Conservation (phyloP, 2,329 filamentous ascomycete genomes). For the Sarocladiaceae sp. region DNA sequence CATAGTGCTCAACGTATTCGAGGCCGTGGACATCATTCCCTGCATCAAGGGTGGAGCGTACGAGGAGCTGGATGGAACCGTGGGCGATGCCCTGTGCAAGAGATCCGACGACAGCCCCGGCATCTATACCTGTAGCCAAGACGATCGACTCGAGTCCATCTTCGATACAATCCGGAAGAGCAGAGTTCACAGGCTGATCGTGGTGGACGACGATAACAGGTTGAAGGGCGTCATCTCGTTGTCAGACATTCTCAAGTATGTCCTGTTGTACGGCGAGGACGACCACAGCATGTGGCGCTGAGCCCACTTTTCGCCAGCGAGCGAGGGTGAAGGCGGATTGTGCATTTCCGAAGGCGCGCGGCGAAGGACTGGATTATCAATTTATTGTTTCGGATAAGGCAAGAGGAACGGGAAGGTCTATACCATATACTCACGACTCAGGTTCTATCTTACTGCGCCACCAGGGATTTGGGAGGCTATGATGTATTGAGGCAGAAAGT, state of each 20-base stretch:
- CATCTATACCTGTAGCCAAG: constrained; percentile 91
- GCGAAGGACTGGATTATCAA: neutral
- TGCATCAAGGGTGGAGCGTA: constrained; percentile 92
- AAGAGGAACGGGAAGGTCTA: neutral
- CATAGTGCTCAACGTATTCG: constrained; percentile 89
- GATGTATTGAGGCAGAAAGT: neutral
- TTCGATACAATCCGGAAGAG: constrained; percentile 97
- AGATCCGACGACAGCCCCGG: constrained; percentile 88
- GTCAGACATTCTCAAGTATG: constrained; percentile 95
- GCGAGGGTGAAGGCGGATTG: neutral
- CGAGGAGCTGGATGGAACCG: constrained; percentile 79
- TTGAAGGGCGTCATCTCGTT: constrained; percentile 88
- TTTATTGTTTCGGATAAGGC: neutral
- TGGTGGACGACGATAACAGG: constrained; percentile 84
- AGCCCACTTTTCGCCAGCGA: neutral
- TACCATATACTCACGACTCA: constrained; percentile 1
- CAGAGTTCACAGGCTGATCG: constrained; percentile 85
- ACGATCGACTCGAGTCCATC: constrained; percentile 90
- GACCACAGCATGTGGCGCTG: constrained; percentile 26
- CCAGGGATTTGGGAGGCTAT: neutral
- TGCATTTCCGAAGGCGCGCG: constrained; percentile 4
- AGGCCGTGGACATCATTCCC: constrained; percentile 94
- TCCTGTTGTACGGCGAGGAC: constrained; percentile 75
- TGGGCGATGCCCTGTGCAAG: constrained; percentile 85
- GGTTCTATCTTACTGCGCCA: neutral